These are phyloP conservation scores for Rhynchospora tenuis DNA, from an alignment of 176 grass and related monocot genomes.

Conservation along the genomic window DNA sequence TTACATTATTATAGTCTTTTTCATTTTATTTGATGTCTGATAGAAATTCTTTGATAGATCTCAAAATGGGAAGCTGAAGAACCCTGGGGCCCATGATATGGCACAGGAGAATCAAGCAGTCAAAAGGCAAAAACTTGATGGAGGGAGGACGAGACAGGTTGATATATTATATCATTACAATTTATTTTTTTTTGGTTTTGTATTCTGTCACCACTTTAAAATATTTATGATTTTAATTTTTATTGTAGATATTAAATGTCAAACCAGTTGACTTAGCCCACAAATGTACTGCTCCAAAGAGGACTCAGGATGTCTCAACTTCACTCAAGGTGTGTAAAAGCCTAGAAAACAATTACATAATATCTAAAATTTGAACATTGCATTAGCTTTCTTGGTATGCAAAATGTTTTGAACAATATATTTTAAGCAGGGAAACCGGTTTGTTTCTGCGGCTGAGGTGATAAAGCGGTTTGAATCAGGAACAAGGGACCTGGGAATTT, in stretches of 20 bases:
- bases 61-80: conserved; percentile 18
- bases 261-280: conserved; percentile 56
- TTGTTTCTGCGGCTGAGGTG: conserved; percentile 78
- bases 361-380: neutral
- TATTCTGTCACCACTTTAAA: neutral
- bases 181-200: too few species aligned
- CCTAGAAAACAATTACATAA: conserved; percentile 1
- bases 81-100: conserved; percentile 34
- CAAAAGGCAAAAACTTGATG: conserved; percentile 86
- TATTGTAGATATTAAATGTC: conserved; percentile 66
- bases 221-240: conserved; percentile 8
- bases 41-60: neutral
- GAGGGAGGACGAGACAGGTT: conserved; percentile 76
- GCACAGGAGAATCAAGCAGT: conserved; percentile 75
- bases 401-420: neutral
- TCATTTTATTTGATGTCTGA: neutral
- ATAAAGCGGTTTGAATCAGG: conserved; percentile 84
- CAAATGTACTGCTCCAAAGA: conserved; percentile 51
- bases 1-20: neutral
- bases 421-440: conserved; percentile 43
- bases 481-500: conserved; percentile 40
- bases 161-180: neutral
- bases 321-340: conserved; percentile 52
- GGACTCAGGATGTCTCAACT: conserved; percentile 11
- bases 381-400: conserved; percentile 7